Evolutionary conservation across 1,284 basidiomycete genomes (phyloP), one percentile per base, ranked within the genome.

Genomic region (Moesziomyces globuligerus): DNA sequence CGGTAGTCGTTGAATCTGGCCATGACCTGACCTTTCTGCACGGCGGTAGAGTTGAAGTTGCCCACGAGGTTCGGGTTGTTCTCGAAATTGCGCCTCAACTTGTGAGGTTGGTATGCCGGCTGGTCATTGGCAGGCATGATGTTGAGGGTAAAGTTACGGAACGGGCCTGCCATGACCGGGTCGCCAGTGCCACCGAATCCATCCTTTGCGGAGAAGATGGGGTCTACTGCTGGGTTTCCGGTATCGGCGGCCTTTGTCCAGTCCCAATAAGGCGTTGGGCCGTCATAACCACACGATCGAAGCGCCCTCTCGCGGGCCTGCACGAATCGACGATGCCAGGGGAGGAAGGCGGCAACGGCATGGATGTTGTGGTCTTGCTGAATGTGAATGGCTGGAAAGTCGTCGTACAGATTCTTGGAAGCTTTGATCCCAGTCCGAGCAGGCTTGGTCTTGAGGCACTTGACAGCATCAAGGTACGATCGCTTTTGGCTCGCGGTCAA

Each of bases 291-390:
- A n/a, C 54, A 57, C 34, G 41, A 32, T 20, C 25, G 18, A 7
- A 57, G 42, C 17, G 54, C 54, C 8, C 23, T 29, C n/a, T 57
- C 54, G 20, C 54, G 40, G 3, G 54, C 54, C 10, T 57, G 54
- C 3, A 57, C 47, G 21, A 34, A 57, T 13, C 54, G 54, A 32
- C 54, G 47, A 36, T 57, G 54, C 54, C 54, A 57, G 5, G 54
- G 54, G 13, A 57, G 23, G 42, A 57, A 57, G 15, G 48, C 54
- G 11, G 41, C 54, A 11, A 57, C 54, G 1, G 20, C 18, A 21
- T 57, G 54, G 15, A 57, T 45, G 26, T 45, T 18, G 29, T 49
- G 36, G n/a, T 44, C n/a, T 4, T 57, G 39, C 21, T 44, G 20
- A 40, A 55, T 43, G 45, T 55, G 53, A 24, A 55, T 48, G 17